Base-by-base conservation (phyloP, 805 yeast species). In the Ogataea paraovalis region DNA sequence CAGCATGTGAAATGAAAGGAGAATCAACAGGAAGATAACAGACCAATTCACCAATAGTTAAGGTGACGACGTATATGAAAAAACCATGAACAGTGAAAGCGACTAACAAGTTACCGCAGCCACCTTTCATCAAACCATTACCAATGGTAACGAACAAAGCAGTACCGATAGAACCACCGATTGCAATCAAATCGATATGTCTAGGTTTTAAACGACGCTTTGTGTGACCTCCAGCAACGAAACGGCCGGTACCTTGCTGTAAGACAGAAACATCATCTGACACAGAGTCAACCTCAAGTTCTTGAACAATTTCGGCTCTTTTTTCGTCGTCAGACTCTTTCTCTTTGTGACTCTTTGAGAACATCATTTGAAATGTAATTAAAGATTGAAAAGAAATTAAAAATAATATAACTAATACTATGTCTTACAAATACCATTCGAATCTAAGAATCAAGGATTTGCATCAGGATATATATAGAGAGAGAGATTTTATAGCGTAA, bases 111-210 rank as follows among this genome's bases (percentile, higher is more conserved):
- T 78, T 79, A 5, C 79, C 85, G 0, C 92, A 85, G 1, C 95
- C 95, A 43, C 86, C 90, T 39, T 74, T 71, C 27, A 75, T 70
- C 27, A 87, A 66, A 0, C 81, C 85, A 42, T 72, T 66, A 13
- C 90, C 90, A 47, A 85, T 83, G 22, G 87, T 77, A 4, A 85
- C 89, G 54, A 87, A 87, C 6, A 87, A 68, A 8, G 87, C 92
- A 1, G 92, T 83, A 36, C 95, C 95, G 53, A 87, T 84, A 36
- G 88, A 83, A 44, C 92, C 94, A 18, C 92, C 89, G 21, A 87
- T 82, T 12, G 88, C 85, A 51, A 87, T 81, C 45, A 87, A 72
- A 58, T 86, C 89, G 22, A 87, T 81, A 67, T 89, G 96, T 49
- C 96, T 45, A 22, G 50, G 50, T 39, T 47, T 51, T 33, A 54